phyloP scores from a whole-genome alignment of 305 asterid genomes.

The Fraxinus xanthoxyloides region DNA sequence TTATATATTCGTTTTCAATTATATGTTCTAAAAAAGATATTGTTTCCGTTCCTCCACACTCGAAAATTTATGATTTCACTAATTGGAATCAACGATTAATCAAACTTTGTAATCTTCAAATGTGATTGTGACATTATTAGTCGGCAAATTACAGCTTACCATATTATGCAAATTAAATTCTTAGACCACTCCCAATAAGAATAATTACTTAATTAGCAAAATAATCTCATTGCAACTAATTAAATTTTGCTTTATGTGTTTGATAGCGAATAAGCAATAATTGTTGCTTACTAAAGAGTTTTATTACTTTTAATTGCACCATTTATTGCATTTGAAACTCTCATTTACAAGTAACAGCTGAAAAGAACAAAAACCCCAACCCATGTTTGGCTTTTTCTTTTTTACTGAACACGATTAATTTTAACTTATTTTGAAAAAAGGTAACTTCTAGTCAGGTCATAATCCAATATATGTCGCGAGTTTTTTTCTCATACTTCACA shows the following conservation, averaged over 20 bases:
- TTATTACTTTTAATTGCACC: background rate
- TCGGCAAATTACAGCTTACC: background rate
- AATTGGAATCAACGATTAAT: background rate
- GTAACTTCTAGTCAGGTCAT: background rate
- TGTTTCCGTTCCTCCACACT: no score
- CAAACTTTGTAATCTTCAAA: background rate
- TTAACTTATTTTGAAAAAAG: background rate
- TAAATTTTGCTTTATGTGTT: background rate
- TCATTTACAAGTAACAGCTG: background rate
- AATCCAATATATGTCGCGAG: conserved; percentile 15
- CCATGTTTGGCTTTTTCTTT: background rate
- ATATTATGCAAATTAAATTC: background rate
- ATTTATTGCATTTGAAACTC: background rate
- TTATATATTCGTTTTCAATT: no score
- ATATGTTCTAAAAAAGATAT: no score
- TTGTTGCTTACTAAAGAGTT: background rate
- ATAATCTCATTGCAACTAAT: background rate
- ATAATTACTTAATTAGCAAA: background rate
- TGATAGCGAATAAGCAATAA: background rate
- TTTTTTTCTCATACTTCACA: conserved; percentile 23
- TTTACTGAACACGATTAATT: background rate
- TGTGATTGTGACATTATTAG: background rate
- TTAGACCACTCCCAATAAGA: background rate
- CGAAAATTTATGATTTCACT: background rate
- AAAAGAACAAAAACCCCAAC: background rate